These are phyloP conservation scores for Phaseolus lunatus DNA, from an alignment of 306 rosid species.

Conservation along the genomic window DNA sequence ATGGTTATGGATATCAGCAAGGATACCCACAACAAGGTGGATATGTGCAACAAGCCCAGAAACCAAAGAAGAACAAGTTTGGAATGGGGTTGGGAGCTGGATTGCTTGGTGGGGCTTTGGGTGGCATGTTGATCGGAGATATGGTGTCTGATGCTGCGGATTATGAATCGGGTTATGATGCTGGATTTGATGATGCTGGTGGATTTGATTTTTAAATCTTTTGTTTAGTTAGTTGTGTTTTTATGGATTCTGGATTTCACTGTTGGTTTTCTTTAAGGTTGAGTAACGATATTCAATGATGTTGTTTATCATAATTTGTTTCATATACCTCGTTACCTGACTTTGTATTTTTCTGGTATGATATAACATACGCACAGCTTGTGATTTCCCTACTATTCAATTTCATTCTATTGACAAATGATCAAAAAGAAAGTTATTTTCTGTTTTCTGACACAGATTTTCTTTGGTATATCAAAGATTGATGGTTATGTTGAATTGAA, in stretches of 20 bases:
- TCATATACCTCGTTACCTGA: not conserved
- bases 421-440: not conserved
- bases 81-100: conserved; percentile 90
- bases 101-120: conserved; percentile 74
- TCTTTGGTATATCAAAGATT: not conserved
- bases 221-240: not conserved
- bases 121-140: conserved; percentile 85
- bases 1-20: conserved; percentile 20
- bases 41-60: conserved; percentile 57
- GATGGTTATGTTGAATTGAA: not conserved
- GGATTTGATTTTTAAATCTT: conserved; percentile 45
- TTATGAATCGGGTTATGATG: conserved; percentile 54
- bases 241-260: not conserved
- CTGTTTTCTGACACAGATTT: no score
- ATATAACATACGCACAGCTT: not conserved
- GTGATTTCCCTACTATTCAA: not conserved
- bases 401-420: not conserved
- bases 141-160: conserved; percentile 63
- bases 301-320: not conserved
- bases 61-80: conserved; percentile 57
- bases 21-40: conserved; percentile 43
- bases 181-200: conserved; percentile 52
- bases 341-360: conserved; percentile 18
- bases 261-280: not conserved
- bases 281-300: not conserved